Base-by-base conservation (phyloP, 352 stramenopile species). In the Elongisporangium senticosum region DNA sequence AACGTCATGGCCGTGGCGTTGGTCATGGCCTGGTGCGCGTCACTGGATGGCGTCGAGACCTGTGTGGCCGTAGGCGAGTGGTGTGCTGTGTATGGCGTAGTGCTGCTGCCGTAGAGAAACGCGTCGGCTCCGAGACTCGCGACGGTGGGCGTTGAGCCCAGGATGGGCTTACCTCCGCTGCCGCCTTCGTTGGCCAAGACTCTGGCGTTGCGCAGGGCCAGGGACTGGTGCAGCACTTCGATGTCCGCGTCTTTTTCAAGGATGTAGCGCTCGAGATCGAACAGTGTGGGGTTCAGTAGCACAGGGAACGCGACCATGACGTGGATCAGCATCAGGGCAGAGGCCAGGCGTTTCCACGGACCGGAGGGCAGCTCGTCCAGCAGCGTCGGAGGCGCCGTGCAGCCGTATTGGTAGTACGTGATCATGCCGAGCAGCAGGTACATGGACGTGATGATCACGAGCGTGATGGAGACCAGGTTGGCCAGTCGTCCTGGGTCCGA, bases 331-430 rank as follows among this genome's bases (percentile, higher is more conserved):
- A 90, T 89, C 48, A 78, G 50, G 0, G 47, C 61, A 0, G 72
- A 73, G 0, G 81, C 77, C 0, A 72, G 8, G 24, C 75, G 74
- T 52, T 75, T 67, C 49, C 67, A 71, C 0, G 14, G 24, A 1
- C 64, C 65, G 11, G 59, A n/a, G 0, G 80, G 80, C 8, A 89
- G 63, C 62, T 86, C 63, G 15, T 86, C 77, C 14, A 90, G 59
- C 7, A 90, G 40, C 2, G 78, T 90, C 2, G 65, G 61, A n/a
- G 75, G 72, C 2, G 77, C 79, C 0, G 76, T 88, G 65, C 81
- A 89, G 4, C 79, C 81, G 43, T 82, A 89, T 43, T 89, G 79
- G 49, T 83, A 86, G 69, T 89, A 89, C 20, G 79, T 87, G 22
- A 72, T 56, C 49, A 86, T 73, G 2, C 81, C 79, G 52, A 88